Conservation (phyloP, 73 alveolate genomes). For the Paramecium biaurelia region DNA sequence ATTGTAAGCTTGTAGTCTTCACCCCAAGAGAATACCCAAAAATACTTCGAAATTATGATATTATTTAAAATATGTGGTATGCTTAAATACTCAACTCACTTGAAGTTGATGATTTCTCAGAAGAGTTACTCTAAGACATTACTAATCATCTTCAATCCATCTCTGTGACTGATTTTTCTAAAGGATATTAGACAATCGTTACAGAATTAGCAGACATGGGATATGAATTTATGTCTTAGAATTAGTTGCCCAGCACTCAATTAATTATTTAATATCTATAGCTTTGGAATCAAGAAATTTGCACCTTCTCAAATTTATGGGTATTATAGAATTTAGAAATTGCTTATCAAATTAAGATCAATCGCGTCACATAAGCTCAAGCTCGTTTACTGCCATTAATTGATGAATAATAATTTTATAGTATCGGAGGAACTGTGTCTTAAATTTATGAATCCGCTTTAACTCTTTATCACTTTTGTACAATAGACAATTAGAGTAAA, state of each 20-base stretch:
- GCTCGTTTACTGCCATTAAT: background rate
- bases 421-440: background rate
- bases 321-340: background rate
- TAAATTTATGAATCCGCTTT: slow-evolving; percentile 4
- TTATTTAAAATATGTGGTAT: slow-evolving; percentile 39
- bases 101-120: background rate
- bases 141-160: background rate
- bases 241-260: background rate
- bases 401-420: slow-evolving; percentile 5
- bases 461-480: background rate
- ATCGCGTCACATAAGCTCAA: background rate
- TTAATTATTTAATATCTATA: slow-evolving; percentile 3
- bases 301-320: background rate
- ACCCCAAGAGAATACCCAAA: background rate
- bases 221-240: background rate
- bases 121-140: background rate
- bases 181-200: background rate
- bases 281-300: background rate
- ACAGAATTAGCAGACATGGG: background rate
- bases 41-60: background rate
- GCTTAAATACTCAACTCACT: slow-evolving; percentile 16
- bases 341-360: background rate
- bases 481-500: background rate
- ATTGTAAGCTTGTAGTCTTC: background rate
- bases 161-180: background rate